Evolutionary conservation across 495 filamentous ascomycete species (phyloP), one percentile per base, ranked within the genome.

Genomic region (Trichodelitschia bisporula): DNA sequence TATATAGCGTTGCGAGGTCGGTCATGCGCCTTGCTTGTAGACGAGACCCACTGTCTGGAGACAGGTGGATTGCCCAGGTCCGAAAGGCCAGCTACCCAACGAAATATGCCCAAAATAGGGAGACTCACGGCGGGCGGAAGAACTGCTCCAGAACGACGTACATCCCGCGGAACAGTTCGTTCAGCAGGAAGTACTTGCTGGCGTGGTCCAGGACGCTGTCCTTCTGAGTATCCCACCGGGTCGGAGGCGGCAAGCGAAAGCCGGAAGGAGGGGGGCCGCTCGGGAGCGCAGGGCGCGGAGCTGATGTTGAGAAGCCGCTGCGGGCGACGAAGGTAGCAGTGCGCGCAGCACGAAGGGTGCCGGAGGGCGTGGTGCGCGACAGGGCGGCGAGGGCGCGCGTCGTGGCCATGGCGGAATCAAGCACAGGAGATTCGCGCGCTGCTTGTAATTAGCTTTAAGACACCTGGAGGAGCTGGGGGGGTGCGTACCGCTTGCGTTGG

Each of bases 141-240:
- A 73, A 97, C 58, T 97, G 84, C 66, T 97, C 86, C 51, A 97
- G 46, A 50, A 86, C 71, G 31, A 95, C 76, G 46, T 91, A 95
- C 89, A 97, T 93, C 50, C 86, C 86, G 43, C 86, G 68, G 48
- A 77, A 54, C 70, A 97, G 86, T 62, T 97, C 86, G 4, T 75
- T 73, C 61, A 95, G 48, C 37, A 95, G 64, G 53, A 95, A 92
- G 58, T 80, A 92, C 46, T 77, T 75, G 30, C 71, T 77, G n/a
- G 76, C 70, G 53, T 72, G 74, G 50, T 89, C 75, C 26, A 86
- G 49, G 3, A 70, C 62, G 26, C 62, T 64, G 46, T 86, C 75
- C 23, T 62, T 51, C 33, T 64, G 55, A 39, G 78, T 56, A 31
- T 84, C 66, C 68, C 75, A 89, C 46, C 62, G 52, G 47, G 64